A percentile compares a stretch with the other conserved stretches of the same genome.
Evolutionary conservation across 345 rosid species (phyloP).

Genomic region (Noccaea caerulescens): DNA sequence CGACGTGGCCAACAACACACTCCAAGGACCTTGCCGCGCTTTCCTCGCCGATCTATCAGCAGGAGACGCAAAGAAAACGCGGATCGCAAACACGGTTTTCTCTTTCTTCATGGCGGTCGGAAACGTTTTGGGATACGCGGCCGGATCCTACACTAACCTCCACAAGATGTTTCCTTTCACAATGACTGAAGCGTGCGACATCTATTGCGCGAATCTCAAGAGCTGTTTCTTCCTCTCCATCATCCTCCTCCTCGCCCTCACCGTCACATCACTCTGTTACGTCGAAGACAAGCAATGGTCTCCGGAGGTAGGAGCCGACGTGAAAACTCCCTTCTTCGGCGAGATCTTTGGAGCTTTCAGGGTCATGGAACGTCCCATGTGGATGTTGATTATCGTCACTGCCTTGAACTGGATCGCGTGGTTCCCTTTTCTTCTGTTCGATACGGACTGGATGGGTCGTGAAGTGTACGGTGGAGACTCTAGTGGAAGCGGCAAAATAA

Average conservation of each 20-base stretch:
- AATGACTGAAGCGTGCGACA: constrained; percentile 62
- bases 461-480: constrained; percentile 80
- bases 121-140: constrained; percentile 78
- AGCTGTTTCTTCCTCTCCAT: constrained; percentile 72
- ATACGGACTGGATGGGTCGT: constrained; percentile 90
- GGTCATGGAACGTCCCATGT: constrained; percentile 61
- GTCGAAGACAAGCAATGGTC: constrained; percentile 54
- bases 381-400: constrained; percentile 65
- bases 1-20: constrained; percentile 83
- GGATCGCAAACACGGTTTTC: constrained; percentile 58
- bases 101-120: constrained; percentile 95
- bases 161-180: constrained; percentile 68
- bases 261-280: constrained; percentile 45
- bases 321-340: constrained; percentile 29
- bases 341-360: constrained; percentile 57
- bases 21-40: constrained; percentile 88
- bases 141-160: constrained; percentile 65
- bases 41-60: constrained; percentile 76
- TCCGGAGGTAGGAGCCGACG: constrained; percentile 1
- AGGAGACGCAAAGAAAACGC: constrained; percentile 50
- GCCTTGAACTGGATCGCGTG: constrained; percentile 75
- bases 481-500: constrained; percentile 25
- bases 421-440: constrained; percentile 81
- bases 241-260: constrained; percentile 47
- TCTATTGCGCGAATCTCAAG: constrained; percentile 82